Evolutionary conservation across 768 basidiomycete genomes (phyloP).

Genomic region (Dictyophora rubrovolvata): DNA sequence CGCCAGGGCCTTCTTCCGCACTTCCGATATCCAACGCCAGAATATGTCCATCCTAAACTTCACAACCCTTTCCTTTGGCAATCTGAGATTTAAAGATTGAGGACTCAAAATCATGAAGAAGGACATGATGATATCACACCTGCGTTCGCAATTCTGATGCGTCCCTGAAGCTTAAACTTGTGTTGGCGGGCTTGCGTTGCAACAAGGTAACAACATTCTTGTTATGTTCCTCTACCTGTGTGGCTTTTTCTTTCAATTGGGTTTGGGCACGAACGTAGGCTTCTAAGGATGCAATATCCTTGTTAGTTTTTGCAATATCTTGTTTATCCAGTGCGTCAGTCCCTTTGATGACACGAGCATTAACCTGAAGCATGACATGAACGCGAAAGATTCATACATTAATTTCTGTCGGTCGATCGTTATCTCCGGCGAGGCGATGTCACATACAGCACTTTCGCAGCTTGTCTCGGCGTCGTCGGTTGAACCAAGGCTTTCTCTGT

Average conservation of each 20-base stretch:
- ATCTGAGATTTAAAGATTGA: conserved; percentile 23
- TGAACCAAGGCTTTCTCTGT: no score
- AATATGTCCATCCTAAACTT: conserved; percentile 52
- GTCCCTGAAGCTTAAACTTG: conserved; percentile 97
- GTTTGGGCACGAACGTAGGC: conserved; percentile 67
- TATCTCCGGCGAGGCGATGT: no score
- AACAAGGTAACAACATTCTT: conserved; percentile 94
- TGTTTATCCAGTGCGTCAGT: conserved; percentile 97
- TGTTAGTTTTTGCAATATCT: conserved; percentile 97
- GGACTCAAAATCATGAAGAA: conserved; percentile 1
- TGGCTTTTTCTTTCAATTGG: conserved; percentile 31
- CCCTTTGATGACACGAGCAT: conserved; percentile 38
- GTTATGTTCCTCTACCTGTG: conserved; percentile 91
- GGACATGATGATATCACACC: conserved; percentile 37
- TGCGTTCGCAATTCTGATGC: conserved; percentile 94
- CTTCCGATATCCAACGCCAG: conserved; percentile 84
- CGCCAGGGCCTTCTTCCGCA: conserved; percentile 59
- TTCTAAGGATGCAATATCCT: conserved; percentile 89
- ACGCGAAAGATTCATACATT: conserved; percentile 46
- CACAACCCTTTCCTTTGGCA: conserved; percentile 64
- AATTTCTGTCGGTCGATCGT: conserved; percentile 97
- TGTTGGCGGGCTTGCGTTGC: conserved; percentile 92
- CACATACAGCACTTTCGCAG: no score
- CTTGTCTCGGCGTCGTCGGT: no score
- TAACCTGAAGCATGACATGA: background rate